Percentiles rank a stretch among this genome's conserved stretches.
Conservation (phyloP, 2,329 filamentous ascomycete genomes). For the Huntiella savannae region DNA sequence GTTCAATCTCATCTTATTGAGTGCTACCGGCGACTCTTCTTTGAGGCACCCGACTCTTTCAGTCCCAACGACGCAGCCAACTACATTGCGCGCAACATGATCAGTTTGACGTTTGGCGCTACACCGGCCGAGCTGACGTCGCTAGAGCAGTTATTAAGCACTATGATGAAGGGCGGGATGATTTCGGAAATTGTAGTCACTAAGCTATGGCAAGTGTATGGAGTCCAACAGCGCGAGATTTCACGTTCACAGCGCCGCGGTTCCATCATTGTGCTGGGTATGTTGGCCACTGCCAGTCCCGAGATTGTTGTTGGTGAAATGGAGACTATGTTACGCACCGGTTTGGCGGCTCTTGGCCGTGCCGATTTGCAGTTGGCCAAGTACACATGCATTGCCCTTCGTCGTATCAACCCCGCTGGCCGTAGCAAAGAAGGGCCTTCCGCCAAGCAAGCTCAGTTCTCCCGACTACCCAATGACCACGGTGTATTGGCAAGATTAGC, state of each 20-base stretch:
- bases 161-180: slow-evolving; percentile 89
- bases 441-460: slow-evolving; percentile 47
- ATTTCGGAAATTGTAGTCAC: slow-evolving; percentile 71
- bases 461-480: slow-evolving; percentile 78
- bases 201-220: slow-evolving; percentile 96
- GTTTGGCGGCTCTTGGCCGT: slow-evolving; percentile 62
- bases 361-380: slow-evolving; percentile 77
- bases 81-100: slow-evolving; percentile 96
- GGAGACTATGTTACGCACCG: slow-evolving; percentile 81
- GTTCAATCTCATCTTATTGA: slow-evolving; percentile 94
- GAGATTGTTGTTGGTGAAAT: slow-evolving; percentile 91
- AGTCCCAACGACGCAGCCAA: slow-evolving; percentile 78
- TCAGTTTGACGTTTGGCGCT: slow-evolving; percentile 88
- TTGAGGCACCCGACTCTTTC: slow-evolving; percentile 81
- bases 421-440: slow-evolving; percentile 44
- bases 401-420: slow-evolving; percentile 71
- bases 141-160: slow-evolving; percentile 80
- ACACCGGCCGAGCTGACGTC: slow-evolving; percentile 90
- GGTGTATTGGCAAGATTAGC: slow-evolving; percentile 66
- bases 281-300: slow-evolving; percentile 83
- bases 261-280: slow-evolving; percentile 88
- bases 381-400: slow-evolving; percentile 84
- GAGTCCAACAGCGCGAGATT: slow-evolving; percentile 81
- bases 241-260: slow-evolving; percentile 79
- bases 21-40: slow-evolving; percentile 89